Base-by-base conservation (phyloP, 2,329 filamentous ascomycete species). In the Aspergillus unguis region DNA sequence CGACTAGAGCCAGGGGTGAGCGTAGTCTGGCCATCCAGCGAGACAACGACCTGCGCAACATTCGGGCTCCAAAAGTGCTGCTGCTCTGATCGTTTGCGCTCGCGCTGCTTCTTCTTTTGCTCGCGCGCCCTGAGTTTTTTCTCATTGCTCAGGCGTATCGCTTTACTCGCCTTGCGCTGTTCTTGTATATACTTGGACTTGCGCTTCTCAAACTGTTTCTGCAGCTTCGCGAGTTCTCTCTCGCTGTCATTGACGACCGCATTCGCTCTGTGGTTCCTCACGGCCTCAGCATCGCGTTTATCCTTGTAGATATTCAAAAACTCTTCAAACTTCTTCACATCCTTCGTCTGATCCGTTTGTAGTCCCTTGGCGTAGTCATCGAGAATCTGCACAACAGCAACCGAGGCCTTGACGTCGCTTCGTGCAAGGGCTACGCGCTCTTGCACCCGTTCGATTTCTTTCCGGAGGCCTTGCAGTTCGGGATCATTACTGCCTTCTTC, bases 31-130 rank as follows among this genome's bases (percentile, higher is more conserved):
- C 67, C 62, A 53, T 74, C 72, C 7, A 75, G 58, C 25, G 65
- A 63, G 26, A 76, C 55, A 6, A 66, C 60, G 25, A 76, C 62
- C 40, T 69, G 63, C 5, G 70, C 67, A 1, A 73, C 65, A 10
- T n/a, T 17, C 8, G 3, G 1, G 7, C 71, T 65, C 63, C 68
- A 74, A 50, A 75, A 76, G 43, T 56, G 58, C 23, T 61, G 51
- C 26, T 66, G 58, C 54, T 76, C 74, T 4, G 62, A 50, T 35
- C 60, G 52, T 50, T 62, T 62, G 44, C 65, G 65, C 23, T 60
- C 56, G 32, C 41, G 33, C 10, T 44, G 38, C 32, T 40, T 33
- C 6, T 43, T 46, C 29, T 41, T 43, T 44, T 52, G 37, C 36
- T 46, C 36, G 2, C 52, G 44, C 48, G 59, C 64, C 44, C 65